Percentiles rank a stretch among this genome's conserved stretches.
Conservation (phyloP, 306 rosid species). For the apple (Malus domestica) region DNA sequence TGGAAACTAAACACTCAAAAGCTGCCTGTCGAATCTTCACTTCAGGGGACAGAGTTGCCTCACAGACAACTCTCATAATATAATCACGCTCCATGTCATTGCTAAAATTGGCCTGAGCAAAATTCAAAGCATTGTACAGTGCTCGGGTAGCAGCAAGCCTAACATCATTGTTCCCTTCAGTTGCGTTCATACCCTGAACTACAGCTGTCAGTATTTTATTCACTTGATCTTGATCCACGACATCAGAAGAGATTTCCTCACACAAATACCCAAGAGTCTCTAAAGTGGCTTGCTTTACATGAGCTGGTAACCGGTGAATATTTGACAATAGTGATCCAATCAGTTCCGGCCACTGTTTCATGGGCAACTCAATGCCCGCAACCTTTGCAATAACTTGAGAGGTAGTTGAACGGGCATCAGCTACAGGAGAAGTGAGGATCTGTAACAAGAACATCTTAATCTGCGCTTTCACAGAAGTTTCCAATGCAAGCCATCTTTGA, state of each 20-base stretch:
- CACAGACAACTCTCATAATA: constrained; percentile 92
- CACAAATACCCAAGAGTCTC: constrained; percentile 92
- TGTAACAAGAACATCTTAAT: constrained; percentile 64
- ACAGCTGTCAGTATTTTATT: constrained; percentile 88
- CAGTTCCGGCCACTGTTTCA: constrained; percentile 85
- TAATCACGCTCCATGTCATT: constrained; percentile 85
- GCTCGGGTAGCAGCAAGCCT: constrained; percentile 85
- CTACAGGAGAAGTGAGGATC: constrained; percentile 54
- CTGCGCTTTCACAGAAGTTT: constrained; percentile 54
- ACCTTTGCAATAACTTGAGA: constrained; percentile 84
- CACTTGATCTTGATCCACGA: constrained; percentile 79
- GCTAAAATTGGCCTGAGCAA: constrained; percentile 81
- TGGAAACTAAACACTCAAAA: constrained; percentile 85
- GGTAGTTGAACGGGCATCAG: constrained; percentile 77
- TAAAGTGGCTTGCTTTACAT: constrained; percentile 76
- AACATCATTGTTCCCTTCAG: constrained; percentile 73
- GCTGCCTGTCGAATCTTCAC: constrained; percentile 75
- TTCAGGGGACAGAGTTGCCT: constrained; percentile 71
- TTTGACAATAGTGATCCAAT: constrained; percentile 67
- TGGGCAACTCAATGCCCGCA: constrained; percentile 89
- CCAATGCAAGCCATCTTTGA: constrained; percentile 78
- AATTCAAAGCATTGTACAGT: constrained; percentile 74
- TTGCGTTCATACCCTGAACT: constrained; percentile 77
- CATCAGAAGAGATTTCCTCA: constrained; percentile 80
- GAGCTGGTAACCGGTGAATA: constrained; percentile 70